A percentile compares a stretch with the other conserved stretches of the same genome.
These are phyloP conservation scores for Boechera divaricarpa DNA, from an alignment of 345 rosid species.

Conservation along the genomic window DNA sequence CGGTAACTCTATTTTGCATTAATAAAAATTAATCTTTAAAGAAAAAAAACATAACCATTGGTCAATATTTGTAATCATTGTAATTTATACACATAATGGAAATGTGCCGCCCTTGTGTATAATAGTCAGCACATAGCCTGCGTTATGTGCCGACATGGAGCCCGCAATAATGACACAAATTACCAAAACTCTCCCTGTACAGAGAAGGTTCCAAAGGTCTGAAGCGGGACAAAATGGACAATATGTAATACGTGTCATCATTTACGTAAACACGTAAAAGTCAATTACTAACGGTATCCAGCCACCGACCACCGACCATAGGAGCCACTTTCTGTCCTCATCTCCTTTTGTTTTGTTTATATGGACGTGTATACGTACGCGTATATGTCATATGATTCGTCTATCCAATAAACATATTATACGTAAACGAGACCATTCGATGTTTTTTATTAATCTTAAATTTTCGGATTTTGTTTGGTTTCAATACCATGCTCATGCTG, in stretches of 20 bases:
- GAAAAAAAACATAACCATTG: too few species aligned
- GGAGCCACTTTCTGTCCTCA: neutral
- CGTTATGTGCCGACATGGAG: neutral
- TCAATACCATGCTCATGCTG: neutral
- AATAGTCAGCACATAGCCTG: neutral
- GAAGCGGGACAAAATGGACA: constrained; percentile 14
- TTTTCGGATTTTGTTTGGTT: neutral
- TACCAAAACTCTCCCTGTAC: neutral
- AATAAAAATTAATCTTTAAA: too few species aligned
- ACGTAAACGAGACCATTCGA: neutral
- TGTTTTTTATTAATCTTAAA: neutral
- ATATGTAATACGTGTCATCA: constrained; percentile 13
- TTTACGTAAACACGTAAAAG: constrained; percentile 29
- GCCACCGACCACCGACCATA: constrained; percentile 40
- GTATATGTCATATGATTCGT: neutral
- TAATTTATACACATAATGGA: too few species aligned
- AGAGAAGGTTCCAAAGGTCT: neutral
- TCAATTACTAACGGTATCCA: constrained; percentile 35
- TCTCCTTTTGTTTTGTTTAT: neutral
- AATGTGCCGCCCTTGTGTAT: constrained; percentile 23
- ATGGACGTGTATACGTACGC: constrained; percentile 23
- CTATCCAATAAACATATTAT: neutral
- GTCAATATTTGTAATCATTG: too few species aligned
- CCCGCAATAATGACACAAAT: neutral
- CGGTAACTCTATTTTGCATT: too few species aligned